These are phyloP conservation scores for Saitozyma podzolica DNA, from an alignment of 768 basidiomycete genomes.

Conservation along the genomic window DNA sequence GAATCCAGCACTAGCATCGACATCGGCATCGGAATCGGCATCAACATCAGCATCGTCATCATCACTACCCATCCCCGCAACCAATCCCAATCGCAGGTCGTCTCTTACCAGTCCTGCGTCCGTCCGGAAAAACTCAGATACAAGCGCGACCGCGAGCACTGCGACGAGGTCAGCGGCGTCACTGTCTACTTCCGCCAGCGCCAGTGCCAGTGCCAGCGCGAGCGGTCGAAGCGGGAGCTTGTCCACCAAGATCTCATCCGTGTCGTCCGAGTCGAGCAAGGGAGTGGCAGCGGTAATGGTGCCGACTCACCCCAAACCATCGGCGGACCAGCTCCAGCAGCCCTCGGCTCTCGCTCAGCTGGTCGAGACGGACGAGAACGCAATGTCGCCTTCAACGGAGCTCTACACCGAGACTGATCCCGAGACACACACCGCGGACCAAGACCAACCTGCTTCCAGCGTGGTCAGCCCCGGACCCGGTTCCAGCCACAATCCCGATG, in stretches of 20 bases:
- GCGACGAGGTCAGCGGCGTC: background rate
- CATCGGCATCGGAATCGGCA: background rate
- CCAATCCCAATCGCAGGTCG: background rate
- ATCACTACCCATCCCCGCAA: background rate
- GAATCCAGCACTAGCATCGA: background rate
- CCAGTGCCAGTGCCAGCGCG: background rate
- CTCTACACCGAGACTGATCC: background rate
- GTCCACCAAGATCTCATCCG: background rate
- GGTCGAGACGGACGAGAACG: background rate
- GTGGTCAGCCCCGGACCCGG: background rate
- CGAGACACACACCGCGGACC: too few relatives aligned
- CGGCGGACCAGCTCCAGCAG: too few relatives aligned
- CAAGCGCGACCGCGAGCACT: background rate
- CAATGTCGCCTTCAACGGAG: background rate
- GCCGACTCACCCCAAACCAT: too few relatives aligned
- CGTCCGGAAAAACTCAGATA: background rate
- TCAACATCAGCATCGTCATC: background rate
- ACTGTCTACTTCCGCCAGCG: background rate
- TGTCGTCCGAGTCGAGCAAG: background rate
- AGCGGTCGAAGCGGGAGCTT: background rate
- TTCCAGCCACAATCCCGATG: background rate
- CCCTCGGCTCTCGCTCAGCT: too few relatives aligned
- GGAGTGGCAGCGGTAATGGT: too few relatives aligned
- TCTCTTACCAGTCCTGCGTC: too few relatives aligned
- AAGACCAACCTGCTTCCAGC: background rate